Conservation (phyloP, 1,284 basidiomycete genomes). For the Neolentinus lepideus region DNA sequence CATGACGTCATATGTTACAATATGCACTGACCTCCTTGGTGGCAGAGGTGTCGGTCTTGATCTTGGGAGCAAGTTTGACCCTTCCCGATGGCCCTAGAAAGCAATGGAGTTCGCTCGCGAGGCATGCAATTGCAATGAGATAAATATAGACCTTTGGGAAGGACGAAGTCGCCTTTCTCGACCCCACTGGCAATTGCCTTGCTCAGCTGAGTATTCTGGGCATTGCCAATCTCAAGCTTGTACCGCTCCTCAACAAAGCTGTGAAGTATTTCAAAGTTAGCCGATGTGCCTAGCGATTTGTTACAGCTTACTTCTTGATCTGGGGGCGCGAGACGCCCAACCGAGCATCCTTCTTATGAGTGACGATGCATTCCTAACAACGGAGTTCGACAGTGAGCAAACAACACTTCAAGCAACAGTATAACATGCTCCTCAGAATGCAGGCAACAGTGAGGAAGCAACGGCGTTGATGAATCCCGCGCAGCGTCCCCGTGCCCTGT, state of each 20-base stretch:
- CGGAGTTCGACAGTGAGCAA: slow-evolving; percentile 2
- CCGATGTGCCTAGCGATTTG: neutral
- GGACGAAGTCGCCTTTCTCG: slow-evolving; percentile 73
- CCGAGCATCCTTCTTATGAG: slow-evolving; percentile 72
- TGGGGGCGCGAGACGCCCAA: slow-evolving; percentile 83
- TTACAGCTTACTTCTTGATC: slow-evolving; percentile 75
- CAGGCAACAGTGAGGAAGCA: neutral
- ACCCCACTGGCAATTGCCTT: slow-evolving; percentile 77
- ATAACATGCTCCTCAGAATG: neutral
- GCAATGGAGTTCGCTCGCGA: neutral
- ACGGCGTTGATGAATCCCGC: neutral
- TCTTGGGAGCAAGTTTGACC: slow-evolving; percentile 79
- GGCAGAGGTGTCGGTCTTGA: slow-evolving; percentile 40
- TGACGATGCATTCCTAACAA: slow-evolving; percentile 71
- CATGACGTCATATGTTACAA: neutral
- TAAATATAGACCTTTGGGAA: slow-evolving; percentile 63
- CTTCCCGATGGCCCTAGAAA: slow-evolving; percentile 63
- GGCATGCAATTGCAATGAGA: neutral
- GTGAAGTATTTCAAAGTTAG: neutral
- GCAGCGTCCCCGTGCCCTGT: neutral
- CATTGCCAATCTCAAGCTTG: slow-evolving; percentile 70
- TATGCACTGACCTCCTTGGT: slow-evolving; percentile 53
- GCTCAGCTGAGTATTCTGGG: slow-evolving; percentile 77
- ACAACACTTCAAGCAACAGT: neutral
- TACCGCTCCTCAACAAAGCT: slow-evolving; percentile 77